Conservation (phyloP, 495 filamentous ascomycete genomes). For the Aspergillus bridgeri region DNA sequence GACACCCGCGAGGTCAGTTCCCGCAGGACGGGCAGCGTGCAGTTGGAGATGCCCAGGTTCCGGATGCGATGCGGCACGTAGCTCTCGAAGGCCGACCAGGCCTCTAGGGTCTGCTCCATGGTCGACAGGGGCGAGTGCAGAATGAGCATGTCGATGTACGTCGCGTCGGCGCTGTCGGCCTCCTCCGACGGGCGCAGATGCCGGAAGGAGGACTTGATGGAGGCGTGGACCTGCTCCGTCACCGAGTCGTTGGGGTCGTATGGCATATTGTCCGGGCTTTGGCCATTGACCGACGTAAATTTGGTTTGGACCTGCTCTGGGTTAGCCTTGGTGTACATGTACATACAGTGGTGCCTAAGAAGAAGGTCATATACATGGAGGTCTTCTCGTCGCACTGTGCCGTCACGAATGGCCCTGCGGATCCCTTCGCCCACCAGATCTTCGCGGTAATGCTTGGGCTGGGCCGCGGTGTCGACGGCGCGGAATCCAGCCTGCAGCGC, state of each 20-base stretch:
- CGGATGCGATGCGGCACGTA: conserved; percentile 64
- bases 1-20: conserved; percentile 41
- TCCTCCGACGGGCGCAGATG: conserved; percentile 48
- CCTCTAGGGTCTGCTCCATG: conserved; percentile 55
- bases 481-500: conserved; percentile 70
- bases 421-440: conserved; percentile 65
- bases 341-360: too few relatives aligned
- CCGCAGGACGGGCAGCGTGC: conserved; percentile 49
- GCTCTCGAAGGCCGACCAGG: conserved; percentile 59
- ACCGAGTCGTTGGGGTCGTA: conserved; percentile 52
- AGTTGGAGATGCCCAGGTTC: conserved; percentile 72
- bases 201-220: conserved; percentile 63
- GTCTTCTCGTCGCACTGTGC: conserved; percentile 55
- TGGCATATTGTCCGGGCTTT: conserved; percentile 58
- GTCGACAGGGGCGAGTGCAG: conserved; percentile 66
- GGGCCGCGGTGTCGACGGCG: conserved; percentile 74
- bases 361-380: conserved; percentile 60
- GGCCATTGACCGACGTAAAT: conserved; percentile 61
- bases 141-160: conserved; percentile 71
- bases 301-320: conserved; percentile 71
- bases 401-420: conserved; percentile 52
- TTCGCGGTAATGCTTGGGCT: conserved; percentile 77
- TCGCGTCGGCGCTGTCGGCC: conserved; percentile 29
- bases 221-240: conserved; percentile 60
- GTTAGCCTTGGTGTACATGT: neutral